These are phyloP conservation scores for Nigrospora oryzae DNA, from an alignment of 2,329 filamentous ascomycete genomes.

Conservation along the genomic window DNA sequence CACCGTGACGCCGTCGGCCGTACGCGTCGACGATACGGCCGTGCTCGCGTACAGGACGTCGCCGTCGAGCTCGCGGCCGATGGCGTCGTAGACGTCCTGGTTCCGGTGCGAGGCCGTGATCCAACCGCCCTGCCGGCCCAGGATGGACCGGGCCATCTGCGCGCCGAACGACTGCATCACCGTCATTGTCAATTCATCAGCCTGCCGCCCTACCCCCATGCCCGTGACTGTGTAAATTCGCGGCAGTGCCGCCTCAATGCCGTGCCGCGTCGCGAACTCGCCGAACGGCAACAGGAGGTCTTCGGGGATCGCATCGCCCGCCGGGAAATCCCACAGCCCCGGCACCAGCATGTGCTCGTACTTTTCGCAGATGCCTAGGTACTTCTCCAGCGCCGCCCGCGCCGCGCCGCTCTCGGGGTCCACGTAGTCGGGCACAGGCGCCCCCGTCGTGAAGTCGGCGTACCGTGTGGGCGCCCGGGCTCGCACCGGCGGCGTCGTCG, in stretches of 20 bases:
- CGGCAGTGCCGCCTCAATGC: background rate
- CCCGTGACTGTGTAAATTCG: background rate
- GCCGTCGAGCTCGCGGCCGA: background rate
- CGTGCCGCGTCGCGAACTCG: background rate
- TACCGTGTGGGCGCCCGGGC: background rate
- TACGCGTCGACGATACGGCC: background rate
- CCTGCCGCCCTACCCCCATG: background rate
- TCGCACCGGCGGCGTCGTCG: background rate
- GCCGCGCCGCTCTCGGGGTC: background rate
- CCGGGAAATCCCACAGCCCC: background rate
- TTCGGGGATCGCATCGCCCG: background rate
- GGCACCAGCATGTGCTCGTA: constrained; percentile 1
- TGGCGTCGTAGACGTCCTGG: background rate
- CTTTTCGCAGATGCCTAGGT: background rate
- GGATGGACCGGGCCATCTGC: background rate
- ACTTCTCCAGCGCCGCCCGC: background rate
- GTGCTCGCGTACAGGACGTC: background rate
- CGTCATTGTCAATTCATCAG: background rate
- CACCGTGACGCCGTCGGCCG: background rate
- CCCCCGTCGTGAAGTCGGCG: background rate
- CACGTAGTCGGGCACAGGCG: background rate
- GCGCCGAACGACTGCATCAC: background rate
- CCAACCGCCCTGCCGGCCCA: background rate
- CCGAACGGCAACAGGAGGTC: constrained; percentile 1
- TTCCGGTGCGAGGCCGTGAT: background rate